Evolutionary conservation across 1,284 basidiomycete genomes (phyloP), one percentile per base, ranked within the genome.

Genomic region (Peniophora sp.): DNA sequence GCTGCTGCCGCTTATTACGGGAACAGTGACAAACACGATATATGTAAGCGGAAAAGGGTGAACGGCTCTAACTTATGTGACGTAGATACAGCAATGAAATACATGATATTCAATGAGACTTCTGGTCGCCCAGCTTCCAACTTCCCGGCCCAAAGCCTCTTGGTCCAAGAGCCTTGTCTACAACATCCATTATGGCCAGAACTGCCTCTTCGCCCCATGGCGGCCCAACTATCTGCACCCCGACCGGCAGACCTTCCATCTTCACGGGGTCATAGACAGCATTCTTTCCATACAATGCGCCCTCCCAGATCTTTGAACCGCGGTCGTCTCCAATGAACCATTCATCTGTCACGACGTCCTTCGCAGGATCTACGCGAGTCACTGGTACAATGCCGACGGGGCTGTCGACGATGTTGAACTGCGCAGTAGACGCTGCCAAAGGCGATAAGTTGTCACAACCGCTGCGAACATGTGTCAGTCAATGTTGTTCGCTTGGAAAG

Each of bases 181-280:
- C 69, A n/a, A 92, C 67, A 55, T 74, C 71, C 92, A 95, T 94
- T 68, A 92, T 78, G 20, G 69, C 80, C 46, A 96, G 61, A 2
- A 93, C 82, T 65, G 89, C 90, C 70, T 95, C 93, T 49, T 96
- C 93, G 59, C 93, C 85, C 78, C 83, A 92, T 55, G 73, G 77
- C 60, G 72, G 78, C 0, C 88, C 89, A 0, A 89, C 84, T 20
- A 95, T 63, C 67, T 97, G 93, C 41, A 97, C 77, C 1, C 81
- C 86, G 0, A 96, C 78, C 0, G 92, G 92, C 64, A 97, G 74
- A 0, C 91, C 92, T 20, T 78, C 69, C 81, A 88, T 89, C 60
- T 72, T 74, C 19, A 75, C 68, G 1, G 86, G 79, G 60, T 94
- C 74, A 59, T 96, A 97, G 19, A 79, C 65, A 2, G 74, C 63